Base-by-base conservation (phyloP, 2,329 filamentous ascomycete species). In the Rutstroemia sp. region DNA sequence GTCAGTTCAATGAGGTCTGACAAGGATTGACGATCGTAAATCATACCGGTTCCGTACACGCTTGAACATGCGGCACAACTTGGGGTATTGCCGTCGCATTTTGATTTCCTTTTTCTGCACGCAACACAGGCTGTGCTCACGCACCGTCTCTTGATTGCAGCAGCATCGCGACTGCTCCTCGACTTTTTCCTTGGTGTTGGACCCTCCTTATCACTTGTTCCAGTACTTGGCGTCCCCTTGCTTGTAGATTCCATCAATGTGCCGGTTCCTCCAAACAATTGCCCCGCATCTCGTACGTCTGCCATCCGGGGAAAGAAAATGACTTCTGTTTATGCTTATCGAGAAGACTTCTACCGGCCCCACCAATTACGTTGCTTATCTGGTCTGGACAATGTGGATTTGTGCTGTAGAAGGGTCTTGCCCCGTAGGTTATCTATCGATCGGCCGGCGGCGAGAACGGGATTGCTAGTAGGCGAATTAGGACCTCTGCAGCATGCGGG, bases 31-130 rank as follows among this genome's bases (percentile, higher is more conserved):
- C 14, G 27, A 3, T 50, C 17, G 27, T 46, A 38, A 17, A 48
- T 58, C 63, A 65, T 52, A 69, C 68, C 68, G 59, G 89, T 94
- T 59, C 84, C 82, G 69, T 99, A 97, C 54, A 97, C 92, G 64
- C 91, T 95, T 60, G 89, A 84, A 73, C 94, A 99, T n/a, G 94
- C 92, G 7, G 92, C 92, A 70, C 94, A 97, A 65, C 89, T 92
- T 5, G 92, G 92, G 5, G 88, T 78, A 56, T 91, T 92, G 58
- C 92, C 92, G 72, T 97, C 92, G 71, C 92, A 97, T 79, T 92
- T 92, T 48, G 85, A 89, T 67, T 92, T 92, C 61, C 88, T 78
- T 69, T 83, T 84, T 19, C 88, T 81, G 69, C 88, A 92, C 17
- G 88, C 88, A 66, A 92, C 83, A 69, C 88, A 92, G 9, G 88